phyloP scores from a whole-genome alignment of 306 rosid genomes.

The Corylus avellana region DNA sequence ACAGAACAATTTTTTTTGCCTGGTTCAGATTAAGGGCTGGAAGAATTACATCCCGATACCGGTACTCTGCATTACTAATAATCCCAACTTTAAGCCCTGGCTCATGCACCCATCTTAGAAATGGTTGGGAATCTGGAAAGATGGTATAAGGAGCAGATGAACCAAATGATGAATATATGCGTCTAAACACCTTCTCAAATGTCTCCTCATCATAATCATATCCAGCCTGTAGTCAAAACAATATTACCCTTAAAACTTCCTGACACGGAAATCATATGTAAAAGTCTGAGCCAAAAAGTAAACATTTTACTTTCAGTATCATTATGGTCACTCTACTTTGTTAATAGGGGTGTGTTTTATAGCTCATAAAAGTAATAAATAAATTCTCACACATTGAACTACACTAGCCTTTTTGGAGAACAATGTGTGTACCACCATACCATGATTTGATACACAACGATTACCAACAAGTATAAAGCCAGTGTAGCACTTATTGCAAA shows the following conservation, averaged over 20 bases:
- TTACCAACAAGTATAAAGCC: slow-evolving; percentile 15
- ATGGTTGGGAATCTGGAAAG: slow-evolving; percentile 87
- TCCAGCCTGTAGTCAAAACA: no score
- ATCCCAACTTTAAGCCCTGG: slow-evolving; percentile 81
- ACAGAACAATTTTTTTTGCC: slow-evolving; percentile 36
- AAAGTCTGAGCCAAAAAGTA: not conserved
- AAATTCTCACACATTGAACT: slow-evolving; percentile 13
- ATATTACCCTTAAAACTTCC: not conserved
- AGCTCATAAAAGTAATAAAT: not conserved
- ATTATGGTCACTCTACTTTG: not conserved
- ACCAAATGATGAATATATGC: slow-evolving; percentile 89
- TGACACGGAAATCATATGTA: not conserved
- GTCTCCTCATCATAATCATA: no score
- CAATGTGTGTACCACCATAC: not conserved
- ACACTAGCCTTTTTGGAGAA: slow-evolving; percentile 1
- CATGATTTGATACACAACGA: slow-evolving; percentile 12
- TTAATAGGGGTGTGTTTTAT: not conserved
- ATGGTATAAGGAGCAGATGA: slow-evolving; percentile 87
- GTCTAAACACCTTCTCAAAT: slow-evolving; percentile 46
- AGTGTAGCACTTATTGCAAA: not conserved
- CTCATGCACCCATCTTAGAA: slow-evolving; percentile 79
- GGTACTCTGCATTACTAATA: slow-evolving; percentile 66
- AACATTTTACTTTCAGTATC: not conserved
- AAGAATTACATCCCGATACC: slow-evolving; percentile 81
- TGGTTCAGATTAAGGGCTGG: slow-evolving; percentile 75